Evolutionary conservation across 1,139 yeast species (phyloP).

Genomic region (Kodamaea anthophila): DNA sequence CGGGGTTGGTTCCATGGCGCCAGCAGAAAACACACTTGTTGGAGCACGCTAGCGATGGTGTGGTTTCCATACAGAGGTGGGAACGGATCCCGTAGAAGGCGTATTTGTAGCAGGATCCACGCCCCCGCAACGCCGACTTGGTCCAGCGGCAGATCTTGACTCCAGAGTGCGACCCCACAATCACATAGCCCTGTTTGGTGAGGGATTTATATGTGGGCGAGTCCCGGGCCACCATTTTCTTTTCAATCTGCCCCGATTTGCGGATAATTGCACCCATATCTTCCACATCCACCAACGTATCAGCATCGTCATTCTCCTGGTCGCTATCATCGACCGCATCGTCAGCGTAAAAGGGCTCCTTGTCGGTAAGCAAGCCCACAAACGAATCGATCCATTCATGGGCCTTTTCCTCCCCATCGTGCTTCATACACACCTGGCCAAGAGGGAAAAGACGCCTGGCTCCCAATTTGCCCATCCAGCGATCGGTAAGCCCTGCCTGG

Average conservation of each 20-base stretch:
- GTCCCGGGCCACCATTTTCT: conserved; percentile 85
- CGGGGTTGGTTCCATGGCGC: conserved; percentile 97
- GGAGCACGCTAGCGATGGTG: conserved; percentile 90
- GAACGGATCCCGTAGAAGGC: conserved; percentile 88
- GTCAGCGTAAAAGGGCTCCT: conserved; percentile 54
- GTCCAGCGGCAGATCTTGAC: conserved; percentile 97
- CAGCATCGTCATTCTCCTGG: conserved; percentile 34
- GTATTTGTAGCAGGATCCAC: conserved; percentile 91
- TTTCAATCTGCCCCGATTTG: conserved; percentile 26
- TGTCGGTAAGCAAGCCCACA: conserved; percentile 54
- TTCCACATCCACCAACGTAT: conserved; percentile 66
- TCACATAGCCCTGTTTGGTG: conserved; percentile 89
- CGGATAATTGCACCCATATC: conserved; percentile 69
- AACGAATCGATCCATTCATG: conserved; percentile 64
- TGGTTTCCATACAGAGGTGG: conserved; percentile 93
- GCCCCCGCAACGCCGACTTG: conserved; percentile 84
- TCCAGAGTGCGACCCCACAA: conserved; percentile 93
- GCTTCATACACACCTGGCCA: conserved; percentile 81
- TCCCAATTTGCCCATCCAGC: conserved; percentile 75
- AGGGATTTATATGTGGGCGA: conserved; percentile 86
- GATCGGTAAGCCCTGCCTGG: conserved; percentile 73
- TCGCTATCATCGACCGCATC: conserved; percentile 35
- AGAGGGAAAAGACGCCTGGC: conserved; percentile 78
- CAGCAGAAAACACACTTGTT: conserved; percentile 96
- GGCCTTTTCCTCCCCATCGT: conserved; percentile 55